phyloP scores from a whole-genome alignment of 129 eudicot genomes.

The Sambucus nigra region DNA sequence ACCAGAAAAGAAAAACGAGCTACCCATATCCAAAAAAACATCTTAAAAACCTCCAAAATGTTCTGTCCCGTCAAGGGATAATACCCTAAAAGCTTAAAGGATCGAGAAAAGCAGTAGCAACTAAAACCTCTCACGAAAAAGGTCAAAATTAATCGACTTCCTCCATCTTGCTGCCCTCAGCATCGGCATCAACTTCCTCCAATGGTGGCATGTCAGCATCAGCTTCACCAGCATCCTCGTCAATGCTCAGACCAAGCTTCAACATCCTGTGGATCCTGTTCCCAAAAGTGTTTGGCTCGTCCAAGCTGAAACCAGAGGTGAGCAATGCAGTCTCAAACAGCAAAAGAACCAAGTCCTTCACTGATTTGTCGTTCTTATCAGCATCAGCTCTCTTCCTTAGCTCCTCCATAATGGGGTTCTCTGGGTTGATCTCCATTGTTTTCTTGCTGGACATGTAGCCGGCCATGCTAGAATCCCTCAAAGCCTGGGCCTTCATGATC shows the following conservation, averaged over 20 bases:
- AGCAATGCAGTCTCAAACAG: slow-evolving; percentile 87
- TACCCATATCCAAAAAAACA: background rate
- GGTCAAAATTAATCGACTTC: slow-evolving; percentile 61
- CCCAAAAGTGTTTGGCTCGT: slow-evolving; percentile 92
- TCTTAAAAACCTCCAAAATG: background rate
- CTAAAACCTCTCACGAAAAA: background rate
- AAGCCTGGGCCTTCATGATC: slow-evolving; percentile 94
- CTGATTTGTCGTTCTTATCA: slow-evolving; percentile 90
- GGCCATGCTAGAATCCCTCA: slow-evolving; percentile 95
- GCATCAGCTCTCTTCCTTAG: slow-evolving; percentile 93
- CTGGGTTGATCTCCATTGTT: slow-evolving; percentile 93
- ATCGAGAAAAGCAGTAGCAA: no score
- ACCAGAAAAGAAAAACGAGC: background rate
- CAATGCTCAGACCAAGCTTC: slow-evolving; percentile 89
- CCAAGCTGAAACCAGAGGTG: slow-evolving; percentile 92
- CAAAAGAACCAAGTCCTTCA: slow-evolving; percentile 77
- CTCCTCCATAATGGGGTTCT: slow-evolving; percentile 89
- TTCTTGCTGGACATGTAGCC: slow-evolving; percentile 96
- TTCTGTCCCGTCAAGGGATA: background rate
- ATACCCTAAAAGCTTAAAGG: no score
- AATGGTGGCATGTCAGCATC: no score
- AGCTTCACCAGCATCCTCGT: slow-evolving; percentile 60
- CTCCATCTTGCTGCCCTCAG: slow-evolving; percentile 95
- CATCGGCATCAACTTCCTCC: slow-evolving; percentile 82
- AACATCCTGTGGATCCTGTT: slow-evolving; percentile 92